Evolutionary conservation across 2,329 filamentous ascomycete genomes (phyloP), one percentile per base, ranked within the genome.

Genomic region (Penicillium aurantiogriseum): DNA sequence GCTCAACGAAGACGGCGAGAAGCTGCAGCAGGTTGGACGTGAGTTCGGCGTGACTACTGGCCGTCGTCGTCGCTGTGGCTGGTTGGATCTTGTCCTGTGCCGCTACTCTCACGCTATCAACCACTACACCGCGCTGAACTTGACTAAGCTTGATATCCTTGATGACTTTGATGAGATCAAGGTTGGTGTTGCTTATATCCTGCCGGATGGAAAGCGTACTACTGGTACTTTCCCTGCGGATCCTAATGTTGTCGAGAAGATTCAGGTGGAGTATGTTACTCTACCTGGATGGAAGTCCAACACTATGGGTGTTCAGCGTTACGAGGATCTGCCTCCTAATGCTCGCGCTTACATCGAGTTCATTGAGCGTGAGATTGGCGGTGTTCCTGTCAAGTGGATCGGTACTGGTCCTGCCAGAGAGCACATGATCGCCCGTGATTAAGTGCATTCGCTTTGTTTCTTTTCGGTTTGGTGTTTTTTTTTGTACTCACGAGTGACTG

Each of bases 141-240:
- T 87, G 56, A 87, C 85, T 56, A 87, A 87, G 73, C 80, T 88
- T 46, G 85, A 88, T 65, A 80, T 88, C 35, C 77, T 88, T 7
- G 85, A 88, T 67, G 80, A 82, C 67, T 87, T 88, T 66, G 80
- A 85, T 21, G 82, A 85, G 71, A 81, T 88, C 73, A 82, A 86
- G 71, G 79, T 88, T 40, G 85, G 81, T 5, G 82, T 81, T 1
- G 78, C 79, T 11, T 88, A 88, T 72, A 76, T 76, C 47, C 69
- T 83, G 67, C 72, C 73, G 6, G 69, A 82, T 43, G 84, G 83
- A 43, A 75, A 70, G 50, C 68, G 81, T 63, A 73, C 73, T 35
- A 74, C 84, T 15, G 75, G 79, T 31, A 79, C 78, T n/a, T 85
- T 86, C 77, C 85, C 85, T 0, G 81, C 83, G 17, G 81, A 85